A percentile compares a stretch with the other conserved stretches of the same genome.
Evolutionary conservation across 352 stramenopile genomes (phyloP).

Genomic region (Pythium vanterpoolii): DNA sequence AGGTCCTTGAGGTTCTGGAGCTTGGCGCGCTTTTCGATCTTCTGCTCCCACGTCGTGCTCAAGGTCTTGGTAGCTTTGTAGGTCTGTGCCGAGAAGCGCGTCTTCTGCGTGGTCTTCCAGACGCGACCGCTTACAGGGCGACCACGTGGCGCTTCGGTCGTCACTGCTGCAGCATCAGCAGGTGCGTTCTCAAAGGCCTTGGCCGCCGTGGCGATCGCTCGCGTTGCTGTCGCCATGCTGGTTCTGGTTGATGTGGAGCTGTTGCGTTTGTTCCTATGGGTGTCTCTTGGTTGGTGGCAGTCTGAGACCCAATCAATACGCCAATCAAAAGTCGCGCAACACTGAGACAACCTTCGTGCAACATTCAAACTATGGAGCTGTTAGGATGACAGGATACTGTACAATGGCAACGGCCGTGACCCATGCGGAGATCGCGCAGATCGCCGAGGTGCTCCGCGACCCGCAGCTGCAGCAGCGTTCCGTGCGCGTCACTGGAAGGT

Average conservation of each 20-base stretch:
- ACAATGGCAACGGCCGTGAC: slow-evolving; percentile 24
- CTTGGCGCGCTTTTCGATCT: slow-evolving; percentile 74
- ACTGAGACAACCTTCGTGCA: slow-evolving; percentile 24
- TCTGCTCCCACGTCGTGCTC: slow-evolving; percentile 87
- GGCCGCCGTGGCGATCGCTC: slow-evolving; percentile 17
- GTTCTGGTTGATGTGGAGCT: slow-evolving; percentile 4
- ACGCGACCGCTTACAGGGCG: slow-evolving; percentile 68
- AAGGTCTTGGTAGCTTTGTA: slow-evolving; percentile 79
- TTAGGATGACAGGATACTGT: neutral
- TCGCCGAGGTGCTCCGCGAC: slow-evolving; percentile 69
- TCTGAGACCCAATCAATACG: slow-evolving; percentile 22
- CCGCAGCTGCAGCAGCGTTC: slow-evolving; percentile 65
- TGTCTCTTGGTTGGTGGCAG: slow-evolving; percentile 29
- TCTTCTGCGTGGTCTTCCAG: slow-evolving; percentile 86
- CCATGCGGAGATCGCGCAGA: slow-evolving; percentile 73
- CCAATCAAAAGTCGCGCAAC: slow-evolving; percentile 2
- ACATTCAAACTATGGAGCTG: slow-evolving; percentile 13
- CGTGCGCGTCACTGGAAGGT: slow-evolving; percentile 73
- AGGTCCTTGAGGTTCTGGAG: slow-evolving; percentile 82
- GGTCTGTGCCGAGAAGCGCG: slow-evolving; percentile 65
- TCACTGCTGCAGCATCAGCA: slow-evolving; percentile 11
- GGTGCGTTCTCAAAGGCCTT: slow-evolving; percentile 17
- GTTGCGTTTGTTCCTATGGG: neutral
- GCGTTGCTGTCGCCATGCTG: slow-evolving; percentile 17
- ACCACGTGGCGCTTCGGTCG: slow-evolving; percentile 38